phyloP scores from a whole-genome alignment of 2,329 filamentous ascomycete genomes.

The Chaetomium olivaceum region DNA sequence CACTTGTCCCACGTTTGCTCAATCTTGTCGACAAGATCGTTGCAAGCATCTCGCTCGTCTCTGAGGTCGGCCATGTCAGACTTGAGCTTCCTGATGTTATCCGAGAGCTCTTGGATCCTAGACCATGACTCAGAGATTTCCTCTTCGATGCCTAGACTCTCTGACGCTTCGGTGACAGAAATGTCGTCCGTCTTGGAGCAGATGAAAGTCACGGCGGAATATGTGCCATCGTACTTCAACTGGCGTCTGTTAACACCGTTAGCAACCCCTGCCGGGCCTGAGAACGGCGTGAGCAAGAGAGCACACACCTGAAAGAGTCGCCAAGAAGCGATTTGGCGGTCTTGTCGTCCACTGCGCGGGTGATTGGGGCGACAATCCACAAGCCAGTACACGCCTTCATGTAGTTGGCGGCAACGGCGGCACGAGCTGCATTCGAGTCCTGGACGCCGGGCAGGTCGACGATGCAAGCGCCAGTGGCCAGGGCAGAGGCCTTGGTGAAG shows the following conservation, averaged over 20 bases:
- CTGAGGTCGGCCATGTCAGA: constrained; percentile 34
- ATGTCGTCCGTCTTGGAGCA: constrained; percentile 66
- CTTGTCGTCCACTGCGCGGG: constrained; percentile 60
- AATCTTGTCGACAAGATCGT: constrained; percentile 29
- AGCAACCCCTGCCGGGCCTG: not conserved
- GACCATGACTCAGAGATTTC: constrained; percentile 24
- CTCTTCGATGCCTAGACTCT: constrained; percentile 29
- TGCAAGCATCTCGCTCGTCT: constrained; percentile 37
- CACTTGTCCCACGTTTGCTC: constrained; percentile 31
- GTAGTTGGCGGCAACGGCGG: constrained; percentile 56
- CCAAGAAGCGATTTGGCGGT: constrained; percentile 58
- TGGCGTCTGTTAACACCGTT: constrained; percentile 42
- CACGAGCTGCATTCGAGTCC: constrained; percentile 58
- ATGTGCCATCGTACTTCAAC: constrained; percentile 58
- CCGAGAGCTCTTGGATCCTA: constrained; percentile 11
- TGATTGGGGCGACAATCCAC: constrained; percentile 65
- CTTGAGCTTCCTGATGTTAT: constrained; percentile 1
- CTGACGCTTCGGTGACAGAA: constrained; percentile 32
- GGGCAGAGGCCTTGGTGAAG: constrained; percentile 41
- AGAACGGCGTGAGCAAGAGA: not conserved
- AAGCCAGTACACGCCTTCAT: constrained; percentile 60
- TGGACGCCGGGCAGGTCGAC: constrained; percentile 59
- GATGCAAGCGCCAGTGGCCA: constrained; percentile 42
- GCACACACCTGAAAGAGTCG: constrained; percentile 50
- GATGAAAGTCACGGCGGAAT: constrained; percentile 58